phyloP scores from a whole-genome alignment of 495 filamentous ascomycete species.

The Achaetomiella virescens region DNA sequence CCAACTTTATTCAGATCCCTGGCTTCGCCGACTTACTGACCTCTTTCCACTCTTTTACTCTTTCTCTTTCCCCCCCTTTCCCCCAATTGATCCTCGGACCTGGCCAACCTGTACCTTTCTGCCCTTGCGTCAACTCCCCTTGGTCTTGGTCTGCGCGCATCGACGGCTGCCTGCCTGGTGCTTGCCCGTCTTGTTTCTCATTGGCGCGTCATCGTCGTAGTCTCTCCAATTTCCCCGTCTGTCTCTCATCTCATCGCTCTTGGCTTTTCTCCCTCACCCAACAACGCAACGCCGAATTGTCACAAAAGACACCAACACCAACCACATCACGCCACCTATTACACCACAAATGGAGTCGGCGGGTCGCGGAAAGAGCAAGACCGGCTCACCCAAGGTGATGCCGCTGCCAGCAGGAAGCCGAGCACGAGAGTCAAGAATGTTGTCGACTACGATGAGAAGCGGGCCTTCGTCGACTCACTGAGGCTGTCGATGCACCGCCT shows the following conservation, averaged over 20 bases:
- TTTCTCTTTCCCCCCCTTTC: background rate
- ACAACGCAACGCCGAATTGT: background rate
- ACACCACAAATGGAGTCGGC: slow-evolving; percentile 17
- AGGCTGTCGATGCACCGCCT: slow-evolving; percentile 26
- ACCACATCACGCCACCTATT: background rate
- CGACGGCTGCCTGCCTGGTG: background rate
- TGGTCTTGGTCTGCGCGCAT: background rate
- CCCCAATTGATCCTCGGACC: background rate
- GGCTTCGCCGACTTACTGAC: background rate
- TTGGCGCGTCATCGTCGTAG: background rate
- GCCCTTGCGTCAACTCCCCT: background rate
- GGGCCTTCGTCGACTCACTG: slow-evolving; percentile 67
- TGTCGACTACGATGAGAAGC: slow-evolving; percentile 81
- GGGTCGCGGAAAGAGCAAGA: slow-evolving; percentile 10
- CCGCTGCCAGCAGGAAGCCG: slow-evolving; percentile 52
- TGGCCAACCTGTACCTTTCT: background rate
- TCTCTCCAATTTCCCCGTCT: background rate
- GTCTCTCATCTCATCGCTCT: background rate
- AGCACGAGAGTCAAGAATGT: slow-evolving; percentile 84
- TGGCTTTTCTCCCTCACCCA: background rate
- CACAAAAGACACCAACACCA: background rate
- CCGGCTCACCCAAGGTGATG: slow-evolving; percentile 5
- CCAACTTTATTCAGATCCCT: background rate
- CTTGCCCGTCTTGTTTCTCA: slow-evolving; percentile 2
- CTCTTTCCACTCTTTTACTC: background rate